A percentile compares a stretch with the other conserved stretches of the same genome.
Evolutionary conservation across 345 rosid species (phyloP).

Genomic region (Eutrema yunnanense): DNA sequence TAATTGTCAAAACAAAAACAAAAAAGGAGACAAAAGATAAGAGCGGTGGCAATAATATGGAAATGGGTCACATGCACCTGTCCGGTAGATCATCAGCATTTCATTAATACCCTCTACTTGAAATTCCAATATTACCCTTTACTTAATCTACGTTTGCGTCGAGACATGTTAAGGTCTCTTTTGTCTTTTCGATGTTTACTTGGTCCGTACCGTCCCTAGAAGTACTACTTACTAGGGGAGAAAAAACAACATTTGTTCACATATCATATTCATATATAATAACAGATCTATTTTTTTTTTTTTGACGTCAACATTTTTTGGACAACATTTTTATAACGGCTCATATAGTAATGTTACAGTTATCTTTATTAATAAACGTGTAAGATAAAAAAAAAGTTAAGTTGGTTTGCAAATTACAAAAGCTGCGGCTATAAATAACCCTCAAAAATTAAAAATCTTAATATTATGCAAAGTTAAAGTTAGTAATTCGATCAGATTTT

Average conservation of each 20-base stretch:
- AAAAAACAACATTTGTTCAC: slow-evolving; percentile 28
- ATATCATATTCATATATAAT: slow-evolving; percentile 8
- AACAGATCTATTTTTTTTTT: not conserved
- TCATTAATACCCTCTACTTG: not conserved
- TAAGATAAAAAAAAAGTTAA: not conserved
- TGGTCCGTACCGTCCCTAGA: slow-evolving; percentile 33
- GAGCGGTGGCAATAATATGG: slow-evolving; percentile 37
- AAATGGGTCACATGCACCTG: slow-evolving; percentile 57
- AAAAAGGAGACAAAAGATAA: not conserved
- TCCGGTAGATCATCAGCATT: slow-evolving; percentile 29
- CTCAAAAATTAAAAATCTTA: too few species aligned
- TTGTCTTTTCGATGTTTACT: not conserved
- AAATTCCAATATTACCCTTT: not conserved
- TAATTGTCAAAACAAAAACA: not conserved
- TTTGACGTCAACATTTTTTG: not conserved
- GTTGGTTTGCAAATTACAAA: not conserved
- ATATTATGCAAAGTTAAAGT: too few species aligned
- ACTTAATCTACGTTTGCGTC: not conserved
- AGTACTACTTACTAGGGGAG: slow-evolving; percentile 19
- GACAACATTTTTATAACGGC: not conserved
- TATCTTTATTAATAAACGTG: not conserved
- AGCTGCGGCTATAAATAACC: not conserved
- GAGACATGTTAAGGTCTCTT: not conserved
- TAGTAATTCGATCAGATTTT: too few species aligned
- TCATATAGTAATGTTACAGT: not conserved